These are phyloP conservation scores for Leccinum obscurum DNA, from an alignment of 768 basidiomycete species.

Conservation along the genomic window DNA sequence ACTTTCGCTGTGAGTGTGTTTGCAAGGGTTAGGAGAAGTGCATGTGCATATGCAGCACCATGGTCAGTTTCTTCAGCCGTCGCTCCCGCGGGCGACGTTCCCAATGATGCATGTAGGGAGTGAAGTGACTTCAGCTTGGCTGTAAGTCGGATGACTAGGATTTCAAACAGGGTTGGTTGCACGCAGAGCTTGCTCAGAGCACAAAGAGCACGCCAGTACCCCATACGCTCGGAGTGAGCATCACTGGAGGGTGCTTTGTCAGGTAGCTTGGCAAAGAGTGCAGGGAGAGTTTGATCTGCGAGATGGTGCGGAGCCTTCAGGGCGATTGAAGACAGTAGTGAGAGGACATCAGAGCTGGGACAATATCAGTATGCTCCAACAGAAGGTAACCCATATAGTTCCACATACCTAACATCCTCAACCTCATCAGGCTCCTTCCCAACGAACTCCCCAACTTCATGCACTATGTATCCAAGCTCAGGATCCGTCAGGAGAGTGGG, in stretches of 20 bases:
- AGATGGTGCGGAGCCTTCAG: slow-evolving; percentile 61
- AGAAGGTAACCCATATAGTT: background rate
- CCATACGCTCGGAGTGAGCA: slow-evolving; percentile 54
- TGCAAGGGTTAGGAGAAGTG: slow-evolving; percentile 70
- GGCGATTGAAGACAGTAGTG: slow-evolving; percentile 65
- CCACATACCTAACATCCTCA: slow-evolving; percentile 51
- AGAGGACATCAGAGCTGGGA: slow-evolving; percentile 56
- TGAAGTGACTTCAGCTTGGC: slow-evolving; percentile 77
- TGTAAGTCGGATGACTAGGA: slow-evolving; percentile 71
- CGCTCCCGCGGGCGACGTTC: slow-evolving; percentile 1
- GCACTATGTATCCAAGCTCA: slow-evolving; percentile 80
- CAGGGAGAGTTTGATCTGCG: slow-evolving; percentile 73
- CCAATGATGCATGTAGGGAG: slow-evolving; percentile 27
- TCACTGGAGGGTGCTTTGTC: slow-evolving; percentile 58
- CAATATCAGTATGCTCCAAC: background rate
- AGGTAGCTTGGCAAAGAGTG: slow-evolving; percentile 76
- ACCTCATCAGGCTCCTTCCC: slow-evolving; percentile 46
- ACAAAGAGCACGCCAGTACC: slow-evolving; percentile 66
- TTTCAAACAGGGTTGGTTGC: slow-evolving; percentile 79
- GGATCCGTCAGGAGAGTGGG: slow-evolving; percentile 60
- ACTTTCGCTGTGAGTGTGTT: slow-evolving; percentile 59
- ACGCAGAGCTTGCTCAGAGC: slow-evolving; percentile 73
- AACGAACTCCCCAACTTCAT: slow-evolving; percentile 71
- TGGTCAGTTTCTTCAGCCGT: slow-evolving; percentile 51
- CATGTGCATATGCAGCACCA: slow-evolving; percentile 81